Evolutionary conservation across 1,284 basidiomycete genomes (phyloP).

Genomic region (Cryptococcus deneoformans): DNA sequence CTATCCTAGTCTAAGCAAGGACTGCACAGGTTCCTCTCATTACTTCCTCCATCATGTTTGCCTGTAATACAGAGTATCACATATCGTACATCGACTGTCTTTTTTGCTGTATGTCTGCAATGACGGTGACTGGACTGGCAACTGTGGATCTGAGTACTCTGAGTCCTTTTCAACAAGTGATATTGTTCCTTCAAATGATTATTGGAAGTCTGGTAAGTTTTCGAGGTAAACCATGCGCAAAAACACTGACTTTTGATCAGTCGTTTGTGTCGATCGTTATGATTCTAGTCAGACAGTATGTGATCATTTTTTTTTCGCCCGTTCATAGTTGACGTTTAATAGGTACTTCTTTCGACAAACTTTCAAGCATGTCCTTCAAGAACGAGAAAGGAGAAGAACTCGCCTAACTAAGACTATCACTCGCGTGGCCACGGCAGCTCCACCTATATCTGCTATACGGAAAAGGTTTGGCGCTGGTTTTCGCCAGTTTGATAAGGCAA

Average conservation of each 20-base stretch:
- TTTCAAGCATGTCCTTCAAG: conserved; percentile 65
- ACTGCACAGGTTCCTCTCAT: conserved; percentile 48
- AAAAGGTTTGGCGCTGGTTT: conserved; percentile 13
- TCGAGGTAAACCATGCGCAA: neutral
- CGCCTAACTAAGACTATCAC: conserved; percentile 34
- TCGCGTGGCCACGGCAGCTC: conserved; percentile 20
- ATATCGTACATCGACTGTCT: conserved; percentile 54
- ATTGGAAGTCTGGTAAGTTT: conserved; percentile 46
- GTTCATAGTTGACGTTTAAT: neutral
- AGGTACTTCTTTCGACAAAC: conserved; percentile 73
- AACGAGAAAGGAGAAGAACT: conserved; percentile 45
- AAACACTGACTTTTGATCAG: conserved; percentile 4
- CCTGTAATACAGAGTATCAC: conserved; percentile 37
- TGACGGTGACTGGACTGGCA: conserved; percentile 55
- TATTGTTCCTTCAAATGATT: conserved; percentile 50
- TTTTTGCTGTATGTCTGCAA: conserved; percentile 52
- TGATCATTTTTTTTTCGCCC: neutral
- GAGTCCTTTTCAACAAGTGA: conserved; percentile 52
- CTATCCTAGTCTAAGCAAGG: neutral
- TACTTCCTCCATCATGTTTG: conserved; percentile 52
- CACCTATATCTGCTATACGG: conserved; percentile 23
- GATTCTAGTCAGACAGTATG: conserved; percentile 42
- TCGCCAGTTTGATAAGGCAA: too few relatives aligned
- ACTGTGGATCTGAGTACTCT: conserved; percentile 52
- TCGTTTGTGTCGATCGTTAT: conserved; percentile 48